A percentile compares a stretch with the other conserved stretches of the same genome.
These are phyloP conservation scores for Sporisorium graminicola DNA, from an alignment of 1,284 basidiomycete species.

Conservation along the genomic window DNA sequence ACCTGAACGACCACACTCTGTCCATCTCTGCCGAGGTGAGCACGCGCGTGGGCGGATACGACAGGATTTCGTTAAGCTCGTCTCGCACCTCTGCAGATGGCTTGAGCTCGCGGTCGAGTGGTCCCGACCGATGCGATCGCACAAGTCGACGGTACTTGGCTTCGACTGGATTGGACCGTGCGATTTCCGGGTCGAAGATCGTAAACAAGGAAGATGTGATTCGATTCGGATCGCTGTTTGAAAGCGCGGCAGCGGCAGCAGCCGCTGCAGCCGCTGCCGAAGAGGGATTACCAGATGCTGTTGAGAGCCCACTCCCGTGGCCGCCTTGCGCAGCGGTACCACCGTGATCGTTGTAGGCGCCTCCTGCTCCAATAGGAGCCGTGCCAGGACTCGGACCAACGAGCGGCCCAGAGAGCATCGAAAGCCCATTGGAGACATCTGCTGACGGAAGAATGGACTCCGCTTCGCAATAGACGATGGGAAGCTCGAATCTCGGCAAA, in stretches of 20 bases:
- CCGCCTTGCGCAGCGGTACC: conserved; percentile 15
- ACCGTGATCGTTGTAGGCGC: not conserved
- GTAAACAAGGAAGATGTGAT: conserved; percentile 78
- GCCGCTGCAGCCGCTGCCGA: conserved; percentile 40
- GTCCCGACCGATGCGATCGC: conserved; percentile 92
- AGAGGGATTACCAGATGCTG: conserved; percentile 20
- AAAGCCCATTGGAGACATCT: conserved; percentile 22
- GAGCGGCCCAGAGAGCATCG: conserved; percentile 15
- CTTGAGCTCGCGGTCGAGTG: conserved; percentile 94
- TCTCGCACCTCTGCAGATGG: conserved; percentile 94
- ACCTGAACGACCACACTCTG: conserved; percentile 97
- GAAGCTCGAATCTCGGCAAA: conserved; percentile 95
- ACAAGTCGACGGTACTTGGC: conserved; percentile 95
- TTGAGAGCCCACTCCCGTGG: not conserved
- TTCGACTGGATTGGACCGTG: conserved; percentile 93
- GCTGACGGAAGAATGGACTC: conserved; percentile 43
- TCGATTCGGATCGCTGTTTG: conserved; percentile 65
- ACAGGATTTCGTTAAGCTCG: conserved; percentile 88
- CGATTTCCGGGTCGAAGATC: conserved; percentile 91
- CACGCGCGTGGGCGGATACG: conserved; percentile 87
- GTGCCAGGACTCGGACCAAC: conserved; percentile 17
- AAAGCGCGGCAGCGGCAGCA: conserved; percentile 68
- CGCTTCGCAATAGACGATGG: conserved; percentile 87
- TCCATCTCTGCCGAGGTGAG: conserved; percentile 94
- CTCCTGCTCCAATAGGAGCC: not conserved